Evolutionary conservation across 148 eudicot species (phyloP).

Genomic region (Rhododendron simsii): DNA sequence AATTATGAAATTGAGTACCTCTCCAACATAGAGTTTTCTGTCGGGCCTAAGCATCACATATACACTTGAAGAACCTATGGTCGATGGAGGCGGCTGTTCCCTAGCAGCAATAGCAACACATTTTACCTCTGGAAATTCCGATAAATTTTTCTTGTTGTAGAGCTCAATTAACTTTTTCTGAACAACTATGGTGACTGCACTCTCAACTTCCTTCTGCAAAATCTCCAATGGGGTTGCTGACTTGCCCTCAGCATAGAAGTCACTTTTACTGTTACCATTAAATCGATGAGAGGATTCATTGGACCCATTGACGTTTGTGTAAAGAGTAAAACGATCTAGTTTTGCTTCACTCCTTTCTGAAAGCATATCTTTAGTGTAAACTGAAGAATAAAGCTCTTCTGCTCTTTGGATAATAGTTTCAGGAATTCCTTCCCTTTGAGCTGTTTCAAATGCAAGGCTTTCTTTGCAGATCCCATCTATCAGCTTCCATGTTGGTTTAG

Average conservation of each 20-base stretch:
- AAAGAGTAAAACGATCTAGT: constrained; percentile 6
- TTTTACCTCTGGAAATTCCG: constrained; percentile 32
- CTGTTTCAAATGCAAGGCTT: constrained; percentile 98
- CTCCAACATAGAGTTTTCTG: constrained; percentile 71
- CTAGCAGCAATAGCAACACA: constrained; percentile 56
- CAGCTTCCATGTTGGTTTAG: constrained; percentile 87
- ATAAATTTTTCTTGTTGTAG: constrained; percentile 23
- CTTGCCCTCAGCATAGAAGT: background rate
- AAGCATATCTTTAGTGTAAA: constrained; percentile 33
- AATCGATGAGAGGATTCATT: constrained; percentile 14
- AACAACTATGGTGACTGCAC: constrained; percentile 51
- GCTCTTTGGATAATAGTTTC: constrained; percentile 68
- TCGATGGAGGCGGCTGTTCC: constrained; percentile 91
- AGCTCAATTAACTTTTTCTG: constrained; percentile 49
- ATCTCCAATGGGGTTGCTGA: constrained; percentile 19
- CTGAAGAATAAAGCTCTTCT: constrained; percentile 59
- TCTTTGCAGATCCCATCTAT: constrained; percentile 91
- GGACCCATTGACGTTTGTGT: constrained; percentile 7
- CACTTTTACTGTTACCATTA: background rate
- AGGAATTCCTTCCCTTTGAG: constrained; percentile 82
- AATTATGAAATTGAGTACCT: constrained; percentile 42
- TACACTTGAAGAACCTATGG: constrained; percentile 87
- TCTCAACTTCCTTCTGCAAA: constrained; percentile 40
- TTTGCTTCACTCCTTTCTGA: constrained; percentile 13
- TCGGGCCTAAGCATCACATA: constrained; percentile 83